phyloP scores from a whole-genome alignment of 768 basidiomycete species.

The Lentinula sp. region DNA sequence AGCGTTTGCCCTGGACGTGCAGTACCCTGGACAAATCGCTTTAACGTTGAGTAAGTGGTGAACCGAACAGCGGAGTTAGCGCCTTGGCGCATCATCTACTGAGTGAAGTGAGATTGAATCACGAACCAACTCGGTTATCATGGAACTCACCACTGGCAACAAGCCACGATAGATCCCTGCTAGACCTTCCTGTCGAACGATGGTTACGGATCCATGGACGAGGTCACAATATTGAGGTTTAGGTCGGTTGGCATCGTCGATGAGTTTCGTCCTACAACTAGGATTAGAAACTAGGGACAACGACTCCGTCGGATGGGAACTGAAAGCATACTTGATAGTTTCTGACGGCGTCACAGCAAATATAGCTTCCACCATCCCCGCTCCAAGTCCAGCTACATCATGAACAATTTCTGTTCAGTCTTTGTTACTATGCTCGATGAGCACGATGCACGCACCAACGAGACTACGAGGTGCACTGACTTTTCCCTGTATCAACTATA shows the following conservation, averaged over 20 bases:
- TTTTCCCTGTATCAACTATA: constrained; percentile 60
- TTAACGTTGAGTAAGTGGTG: constrained; percentile 90
- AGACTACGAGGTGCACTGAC: constrained; percentile 82
- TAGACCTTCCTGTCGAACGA: constrained; percentile 82
- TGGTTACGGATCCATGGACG: constrained; percentile 74
- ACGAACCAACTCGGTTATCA: neutral
- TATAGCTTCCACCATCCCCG: constrained; percentile 88
- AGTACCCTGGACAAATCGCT: constrained; percentile 86
- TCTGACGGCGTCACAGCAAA: constrained; percentile 97
- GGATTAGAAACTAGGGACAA: neutral
- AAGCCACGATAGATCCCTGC: constrained; percentile 84
- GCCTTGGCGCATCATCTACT: constrained; percentile 93
- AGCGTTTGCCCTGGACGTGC: constrained; percentile 78
- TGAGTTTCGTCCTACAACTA: constrained; percentile 80
- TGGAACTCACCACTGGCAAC: constrained; percentile 77
- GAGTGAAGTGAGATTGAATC: neutral
- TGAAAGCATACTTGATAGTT: constrained; percentile 82
- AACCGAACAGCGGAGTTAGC: constrained; percentile 97
- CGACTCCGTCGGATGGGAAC: neutral
- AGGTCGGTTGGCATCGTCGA: constrained; percentile 86
- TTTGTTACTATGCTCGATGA: neutral
- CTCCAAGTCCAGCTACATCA: constrained; percentile 63
- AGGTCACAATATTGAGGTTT: constrained; percentile 84
- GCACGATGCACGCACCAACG: constrained; percentile 41
- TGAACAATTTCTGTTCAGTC: neutral